A percentile compares a stretch with the other conserved stretches of the same genome.
Evolutionary conservation across 768 basidiomycete species (phyloP).

Genomic region (Collybiopsis confluens): DNA sequence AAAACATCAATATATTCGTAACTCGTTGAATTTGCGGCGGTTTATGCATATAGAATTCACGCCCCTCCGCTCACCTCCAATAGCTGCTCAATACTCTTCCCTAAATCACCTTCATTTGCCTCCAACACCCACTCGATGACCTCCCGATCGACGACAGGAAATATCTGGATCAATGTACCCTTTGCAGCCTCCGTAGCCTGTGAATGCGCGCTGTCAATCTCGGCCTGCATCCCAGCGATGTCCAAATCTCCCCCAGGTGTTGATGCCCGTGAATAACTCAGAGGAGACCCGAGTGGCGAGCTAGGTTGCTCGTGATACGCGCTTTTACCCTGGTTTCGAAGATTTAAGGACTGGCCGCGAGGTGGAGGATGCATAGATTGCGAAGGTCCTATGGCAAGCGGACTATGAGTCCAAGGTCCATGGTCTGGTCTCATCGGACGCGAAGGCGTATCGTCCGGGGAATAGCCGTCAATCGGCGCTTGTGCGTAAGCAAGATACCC

Average conservation of each 20-base stretch:
- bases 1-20: too few relatives aligned
- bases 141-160: constrained; percentile 78
- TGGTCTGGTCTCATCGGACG: constrained; percentile 21
- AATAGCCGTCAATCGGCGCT: constrained; percentile 16
- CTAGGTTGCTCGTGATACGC: constrained; percentile 1
- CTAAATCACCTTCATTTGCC: constrained; percentile 84
- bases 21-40: too few relatives aligned
- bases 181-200: constrained; percentile 66
- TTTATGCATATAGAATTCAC: too few relatives aligned
- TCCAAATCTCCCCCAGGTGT: constrained; percentile 62
- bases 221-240: constrained; percentile 61
- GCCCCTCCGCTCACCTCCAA: constrained; percentile 58
- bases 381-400: constrained; percentile 47
- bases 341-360: constrained; percentile 35
- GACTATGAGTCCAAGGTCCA: constrained; percentile 43
- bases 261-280: constrained; percentile 7
- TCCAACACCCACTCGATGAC: constrained; percentile 88
- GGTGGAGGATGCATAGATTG: constrained; percentile 40
- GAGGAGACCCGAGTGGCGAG: background rate
- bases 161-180: constrained; percentile 83
- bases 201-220: constrained; percentile 77
- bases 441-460: constrained; percentile 50
- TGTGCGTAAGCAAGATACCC: constrained; percentile 11
- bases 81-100: constrained; percentile 82
- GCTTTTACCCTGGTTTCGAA: constrained; percentile 8